phyloP scores from a whole-genome alignment of 2,329 filamentous ascomycete genomes.

The Penicillium sclerotigenum region DNA sequence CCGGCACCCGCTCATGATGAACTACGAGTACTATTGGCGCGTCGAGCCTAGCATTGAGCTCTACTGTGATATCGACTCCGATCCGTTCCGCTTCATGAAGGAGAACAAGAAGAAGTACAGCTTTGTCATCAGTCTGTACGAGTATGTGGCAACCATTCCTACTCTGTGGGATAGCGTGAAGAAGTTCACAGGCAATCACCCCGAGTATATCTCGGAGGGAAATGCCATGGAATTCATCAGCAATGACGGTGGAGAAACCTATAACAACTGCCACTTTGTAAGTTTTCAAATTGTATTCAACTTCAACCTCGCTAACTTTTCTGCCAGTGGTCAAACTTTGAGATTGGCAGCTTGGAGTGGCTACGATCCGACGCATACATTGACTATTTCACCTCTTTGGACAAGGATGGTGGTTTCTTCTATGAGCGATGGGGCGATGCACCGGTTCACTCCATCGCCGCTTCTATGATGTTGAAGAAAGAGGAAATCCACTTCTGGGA shows the following conservation, averaged over 20 bases:
- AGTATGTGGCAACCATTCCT: constrained; percentile 94
- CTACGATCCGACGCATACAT: constrained; percentile 82
- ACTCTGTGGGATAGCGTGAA: constrained; percentile 94
- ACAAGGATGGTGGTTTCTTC: constrained; percentile 93
- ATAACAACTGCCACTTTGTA: constrained; percentile 98
- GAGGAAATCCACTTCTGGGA: constrained; percentile 98
- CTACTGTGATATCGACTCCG: constrained; percentile 92
- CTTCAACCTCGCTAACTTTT: constrained; percentile 12
- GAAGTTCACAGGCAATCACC: constrained; percentile 87
- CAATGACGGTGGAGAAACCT: constrained; percentile 84
- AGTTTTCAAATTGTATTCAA: constrained; percentile 36
- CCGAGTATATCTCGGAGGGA: constrained; percentile 76
- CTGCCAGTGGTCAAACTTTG: constrained; percentile 93
- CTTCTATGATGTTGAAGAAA: constrained; percentile 80
- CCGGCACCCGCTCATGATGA: constrained; percentile 85
- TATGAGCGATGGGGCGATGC: constrained; percentile 99
- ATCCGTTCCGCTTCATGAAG: constrained; percentile 94
- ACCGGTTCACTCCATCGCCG: constrained; percentile 96
- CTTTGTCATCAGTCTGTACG: constrained; percentile 91
- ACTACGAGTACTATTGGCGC: constrained; percentile 99
- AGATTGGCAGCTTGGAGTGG: constrained; percentile 92
- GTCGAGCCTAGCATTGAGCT: constrained; percentile 96
- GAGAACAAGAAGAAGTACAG: constrained; percentile 98
- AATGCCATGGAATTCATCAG: constrained; percentile 92
- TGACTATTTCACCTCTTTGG: constrained; percentile 86